Evolutionary conservation across 345 rosid species (phyloP).

Genomic region (Mercurialis annua): DNA sequence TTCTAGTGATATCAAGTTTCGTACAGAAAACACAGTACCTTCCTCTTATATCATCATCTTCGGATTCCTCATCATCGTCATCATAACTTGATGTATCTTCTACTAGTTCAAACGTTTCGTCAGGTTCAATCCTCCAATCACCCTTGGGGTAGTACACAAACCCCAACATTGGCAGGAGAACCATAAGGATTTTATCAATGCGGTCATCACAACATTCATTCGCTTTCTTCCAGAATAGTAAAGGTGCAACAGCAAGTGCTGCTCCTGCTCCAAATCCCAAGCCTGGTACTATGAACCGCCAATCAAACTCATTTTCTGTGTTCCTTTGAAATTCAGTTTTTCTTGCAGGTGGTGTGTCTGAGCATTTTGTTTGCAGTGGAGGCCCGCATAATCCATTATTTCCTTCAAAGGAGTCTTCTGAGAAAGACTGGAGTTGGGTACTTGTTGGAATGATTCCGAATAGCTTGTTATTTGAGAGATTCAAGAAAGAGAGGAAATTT

Average conservation of each 20-base stretch:
- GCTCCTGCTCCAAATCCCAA: conserved; percentile 55
- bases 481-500: conserved; percentile 19
- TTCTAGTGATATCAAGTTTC: conserved; percentile 44
- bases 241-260: conserved; percentile 38
- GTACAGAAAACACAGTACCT: conserved; percentile 63
- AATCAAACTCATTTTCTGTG: conserved; percentile 21
- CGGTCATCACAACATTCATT: conserved; percentile 25
- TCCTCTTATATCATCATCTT: conserved; percentile 22
- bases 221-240: conserved; percentile 33
- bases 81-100: conserved; percentile 18
- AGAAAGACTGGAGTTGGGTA: conserved; percentile 13
- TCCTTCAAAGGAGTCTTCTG: neutral
- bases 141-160: conserved; percentile 34
- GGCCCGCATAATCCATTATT: conserved; percentile 14
- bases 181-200: conserved; percentile 38
- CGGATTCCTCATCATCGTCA: conserved; percentile 7
- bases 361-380: neutral
- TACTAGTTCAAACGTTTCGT: conserved; percentile 20
- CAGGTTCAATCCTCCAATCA: conserved; percentile 32
- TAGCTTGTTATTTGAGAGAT: conserved; percentile 19
- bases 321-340: neutral
- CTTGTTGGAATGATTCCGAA: conserved; percentile 11
- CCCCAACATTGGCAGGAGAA: conserved; percentile 45
- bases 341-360: neutral
- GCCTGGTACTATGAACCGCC: conserved; percentile 45